Base-by-base conservation (phyloP, 257 asterid species). In the Leonotis leonurus region DNA sequence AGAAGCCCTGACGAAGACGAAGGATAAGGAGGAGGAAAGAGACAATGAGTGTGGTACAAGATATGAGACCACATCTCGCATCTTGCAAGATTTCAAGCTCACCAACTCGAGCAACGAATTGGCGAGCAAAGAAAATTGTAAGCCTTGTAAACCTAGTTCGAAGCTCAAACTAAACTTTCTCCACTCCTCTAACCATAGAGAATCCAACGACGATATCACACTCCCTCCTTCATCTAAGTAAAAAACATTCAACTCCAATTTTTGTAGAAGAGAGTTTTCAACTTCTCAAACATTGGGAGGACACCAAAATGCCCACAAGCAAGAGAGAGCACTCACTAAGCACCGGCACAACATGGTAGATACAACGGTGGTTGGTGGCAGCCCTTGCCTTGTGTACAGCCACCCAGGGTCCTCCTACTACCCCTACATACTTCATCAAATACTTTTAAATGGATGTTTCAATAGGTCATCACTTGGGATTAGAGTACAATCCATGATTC, bases 231-330 rank as follows among this genome's bases (percentile, higher is more conserved):
- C 49, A 18, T 25, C 67, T 1, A 76, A 80, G 17, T 18, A 73
- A 3, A 85, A 60, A 41, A 73, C 73, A 2, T 82, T 84, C 74
- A 59, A 83, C 1, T 87, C 94, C 59, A 73, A 16, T 53, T 82
- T 73, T 16, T 87, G 95, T 46, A 74, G 77, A 68, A 71, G 87
- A 60, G 81, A 77, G 43, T 87, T 87, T 67, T 80, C 88, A 20
- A 84, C 94, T 16, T 80, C 87, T 0, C 94, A 87, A 39, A 94
- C 95, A 0, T 51, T 82, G 62, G 95, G 90, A 5, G 94, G 95
- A 46, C 94, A 87, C 55, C 95, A 87, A 30, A 87, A 87, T 22
- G 95, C 90, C 0, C 95, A 87, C 70, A 87, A 85, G 43, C 81
- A 87, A 49, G 88, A 87, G 67, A 64, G 88, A 10, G 86, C 90